Base-by-base conservation (phyloP, 805 yeast species). In the Brettanomyces naardenensis region DNA sequence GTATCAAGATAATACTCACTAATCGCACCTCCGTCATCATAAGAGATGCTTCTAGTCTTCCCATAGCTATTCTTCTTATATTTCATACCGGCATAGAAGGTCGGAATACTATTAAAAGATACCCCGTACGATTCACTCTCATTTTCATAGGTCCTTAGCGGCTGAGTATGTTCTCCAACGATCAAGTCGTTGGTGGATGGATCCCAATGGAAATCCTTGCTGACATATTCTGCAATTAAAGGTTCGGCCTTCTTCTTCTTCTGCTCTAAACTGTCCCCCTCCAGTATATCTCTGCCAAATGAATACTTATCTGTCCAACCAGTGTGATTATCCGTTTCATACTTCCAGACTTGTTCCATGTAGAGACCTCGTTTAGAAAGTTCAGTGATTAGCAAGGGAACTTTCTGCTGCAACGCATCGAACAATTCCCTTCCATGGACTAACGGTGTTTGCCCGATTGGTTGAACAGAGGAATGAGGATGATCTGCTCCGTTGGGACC, bases 271-370 rank as follows among this genome's bases (percentile, higher is more conserved):
- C 48, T 48, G 31, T 58, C 62, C 3, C 36, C 43, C 3, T 42
- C 44, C 6, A 37, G 28, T n/a, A 57, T 41, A 30, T 55, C 41
- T 29, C 48, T 42, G 3, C 65, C 65, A 45, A 58, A 61, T 18
- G 57, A 51, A 18, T 46, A 56, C 21, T 45, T 46, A 40, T 54
- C 57, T 15, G 35, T 35, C 66, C 66, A 61, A 14, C 45, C 36
- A 1, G 52, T 43, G 14, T 41, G 41, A 22, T 41, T 47, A 3
- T 35, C 29, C 2, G 51, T 40, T 4, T 29, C 44, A 9, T 44
- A 34, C 3, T 53, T 48, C 61, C 63, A 61, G 4, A 38, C 38
- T 37, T 61, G 64, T 10, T 44, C 39, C 37, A 52, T 46, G 21
- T 43, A 48, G 4, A 60, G 39, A 4, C 62, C 62, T 15, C 21